Evolutionary conservation across 2,329 filamentous ascomycete species (phyloP), one percentile per base, ranked within the genome.

Genomic region (Aspergillus fumigatus): DNA sequence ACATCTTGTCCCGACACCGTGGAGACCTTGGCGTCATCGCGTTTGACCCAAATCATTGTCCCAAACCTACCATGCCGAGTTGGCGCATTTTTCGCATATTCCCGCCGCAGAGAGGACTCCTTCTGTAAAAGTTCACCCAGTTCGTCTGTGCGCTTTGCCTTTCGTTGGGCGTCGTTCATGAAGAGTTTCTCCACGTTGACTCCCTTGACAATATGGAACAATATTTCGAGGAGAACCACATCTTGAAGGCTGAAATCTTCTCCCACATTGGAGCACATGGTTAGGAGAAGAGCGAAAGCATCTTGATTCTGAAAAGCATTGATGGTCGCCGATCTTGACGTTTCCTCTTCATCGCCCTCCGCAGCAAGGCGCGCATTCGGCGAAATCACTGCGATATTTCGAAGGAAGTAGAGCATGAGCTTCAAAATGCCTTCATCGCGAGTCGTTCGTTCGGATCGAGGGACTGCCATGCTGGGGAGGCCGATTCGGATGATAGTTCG

Each of bases 41-140:
- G 82, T 76, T 96, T 91, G 40, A 99, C 85, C 92, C 93, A 97
- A 35, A 97, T 86, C 90, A 97, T 97, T 10, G 92, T 96, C 2
- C 94, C 94, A 67, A 97, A 99, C 35, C 94, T 85, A 65, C 92
- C 96, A 73, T 99, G 94, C 50, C 94, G 82, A 3, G 91, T 92
- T 0, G 92, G 90, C 2, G 89, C 89, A 68, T 87, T 87, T 64
- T 86, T 88, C 53, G 88, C 88, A 65, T 92, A 88, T 50, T 88
- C 83, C 65, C 88, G 85, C 54, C 90, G 80, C 85, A 96, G 89
- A n/a, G 87, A 84, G 2, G 87, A 86, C 74, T 99, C 94, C 67
- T 94, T 91, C 53, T 84, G 84, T 72, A 97, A 84, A 67, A 96
- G 75, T 17, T 80, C 80, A 23, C 86, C 83, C 9, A 97, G 80